Evolutionary conservation across 129 eudicot genomes (phyloP), one percentile per base, ranked within the genome.

Genomic region (Pseudognaphalium luteoalbum): DNA sequence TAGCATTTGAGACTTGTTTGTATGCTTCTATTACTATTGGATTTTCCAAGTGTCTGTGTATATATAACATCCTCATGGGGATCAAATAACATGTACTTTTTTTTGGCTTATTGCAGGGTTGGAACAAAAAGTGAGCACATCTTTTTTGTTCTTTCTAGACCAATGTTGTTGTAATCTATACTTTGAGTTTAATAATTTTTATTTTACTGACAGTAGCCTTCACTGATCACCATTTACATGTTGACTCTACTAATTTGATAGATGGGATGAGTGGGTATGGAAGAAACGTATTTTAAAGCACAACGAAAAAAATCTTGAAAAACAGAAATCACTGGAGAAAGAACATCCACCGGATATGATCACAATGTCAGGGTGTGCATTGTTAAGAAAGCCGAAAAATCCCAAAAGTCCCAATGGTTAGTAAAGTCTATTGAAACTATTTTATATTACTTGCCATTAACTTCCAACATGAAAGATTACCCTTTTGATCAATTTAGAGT

Each of bases 261-360:
- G 97, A 61, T 92, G 96, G 96, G 97, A 92, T 83, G 97, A 89
- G 78, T 92, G 97, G 97, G 87, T 89, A 47, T 80, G 78, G 79
- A 35, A 64, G 59, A 91, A 89, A 72, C 89, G 88, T n/a, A 35
- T 89, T 80, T 72, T 81, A 91, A 81, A 81, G 73, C 20, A 39
- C 71, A 84, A 81, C 52, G 59, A 86, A 44, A 96, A 82, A 81
- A 88, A 89, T 81, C 66, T 44, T 30, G 63, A 70, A 78, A 84
- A 89, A 81, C 85, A 86, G 81, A 73, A 82, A 80, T 78, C 63
- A 61, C 82, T 68, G 7, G 75, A 71, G 35, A 81, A 73, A 71
- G 81, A 81, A 35, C 37, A 83, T 57, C 83, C 82, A 16, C 47
- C 60, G 71, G 87, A 77, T 52, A 85, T 78, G 74, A 74, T 56